Evolutionary conservation across 345 rosid genomes (phyloP), one percentile per base, ranked within the genome.

Genomic region (Zanthoxylum bungeanum): DNA sequence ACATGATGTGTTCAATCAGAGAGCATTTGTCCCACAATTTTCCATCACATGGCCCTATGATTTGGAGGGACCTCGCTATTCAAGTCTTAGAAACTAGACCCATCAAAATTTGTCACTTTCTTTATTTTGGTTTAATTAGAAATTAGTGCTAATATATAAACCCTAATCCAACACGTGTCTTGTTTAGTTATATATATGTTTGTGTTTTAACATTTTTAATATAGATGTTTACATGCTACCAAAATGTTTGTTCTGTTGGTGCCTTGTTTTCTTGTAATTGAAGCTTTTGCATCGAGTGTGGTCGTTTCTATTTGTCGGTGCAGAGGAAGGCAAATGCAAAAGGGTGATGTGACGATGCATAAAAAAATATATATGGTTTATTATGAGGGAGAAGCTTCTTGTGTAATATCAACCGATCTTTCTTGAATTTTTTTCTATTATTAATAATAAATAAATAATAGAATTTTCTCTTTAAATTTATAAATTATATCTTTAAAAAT

Each of bases 221-320:
- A 14, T 4, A 34, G 81, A 82, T 71, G 69, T 60, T 50, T 52
- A 61, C 80, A 9, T 69, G 33, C 68, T 56, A 75, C 82, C 82
- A 60, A 76, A 55, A 69, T 55, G 72, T 27, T 16, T 31, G 16
- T 44, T 44, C 16, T 17, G 49, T 4, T 5, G 60, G 71, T 64
- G 28, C 55, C 33, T 56, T 46, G 66, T 70, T 72, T 31, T 56
- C 7, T 56, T 27, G 36, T 57, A 34, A 28, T 44, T 44, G 49
- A 51, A 30, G n/a, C 7, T 34, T 55, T 40, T 5, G 55, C 25
- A n/a, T 7, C 8, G 27, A 57, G 21, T 3, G 7, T 1, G 2
- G 72, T 55, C 39, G 19, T 56, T 56, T 51, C 44, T 21, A 28
- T 55, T 7, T 2, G 49, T 36, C 5, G 36, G 22, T 37, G 25